These are phyloP conservation scores for Debaryomyces robertsiae DNA, from an alignment of 1,139 yeast genomes.

Conservation along the genomic window DNA sequence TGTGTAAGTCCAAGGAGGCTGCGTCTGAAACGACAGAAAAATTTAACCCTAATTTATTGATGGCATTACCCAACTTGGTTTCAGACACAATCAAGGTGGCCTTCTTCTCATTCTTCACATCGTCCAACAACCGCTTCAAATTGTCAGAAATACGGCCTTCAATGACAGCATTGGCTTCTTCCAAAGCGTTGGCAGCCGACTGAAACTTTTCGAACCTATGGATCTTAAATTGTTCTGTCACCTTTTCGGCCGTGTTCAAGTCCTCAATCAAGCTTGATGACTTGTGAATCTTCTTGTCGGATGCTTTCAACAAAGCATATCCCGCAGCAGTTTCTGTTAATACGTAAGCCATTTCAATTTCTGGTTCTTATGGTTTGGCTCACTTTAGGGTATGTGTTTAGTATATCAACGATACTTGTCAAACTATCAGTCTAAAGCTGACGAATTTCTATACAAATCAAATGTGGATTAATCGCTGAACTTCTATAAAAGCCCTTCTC, in stretches of 20 bases:
- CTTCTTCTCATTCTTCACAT: constrained; percentile 85
- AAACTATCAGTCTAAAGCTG: too few relatives aligned
- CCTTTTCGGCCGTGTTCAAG: constrained; percentile 81
- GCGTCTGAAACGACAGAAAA: constrained; percentile 92
- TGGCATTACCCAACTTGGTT: constrained; percentile 93
- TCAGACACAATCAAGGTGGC: constrained; percentile 90
- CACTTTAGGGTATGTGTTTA: neutral
- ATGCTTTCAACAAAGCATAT: constrained; percentile 93
- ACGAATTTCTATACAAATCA: too few relatives aligned
- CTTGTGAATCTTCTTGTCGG: constrained; percentile 96
- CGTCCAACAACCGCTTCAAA: constrained; percentile 74
- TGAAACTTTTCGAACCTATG: constrained; percentile 94
- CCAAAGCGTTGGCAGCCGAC: constrained; percentile 94
- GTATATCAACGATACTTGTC: neutral
- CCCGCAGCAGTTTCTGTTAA: constrained; percentile 99
- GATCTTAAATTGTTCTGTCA: constrained; percentile 76
- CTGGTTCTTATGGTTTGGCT: constrained; percentile 2
- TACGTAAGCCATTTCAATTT: constrained; percentile 75
- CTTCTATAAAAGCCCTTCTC: constrained; percentile 1
- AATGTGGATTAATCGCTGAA: too few relatives aligned
- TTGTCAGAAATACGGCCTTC: constrained; percentile 93
- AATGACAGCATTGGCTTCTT: constrained; percentile 88
- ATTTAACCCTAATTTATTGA: constrained; percentile 89
- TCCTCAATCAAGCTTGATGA: constrained; percentile 74
- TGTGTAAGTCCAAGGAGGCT: constrained; percentile 88